phyloP scores from a whole-genome alignment of 345 rosid genomes.

The Syzygium aromaticum region DNA sequence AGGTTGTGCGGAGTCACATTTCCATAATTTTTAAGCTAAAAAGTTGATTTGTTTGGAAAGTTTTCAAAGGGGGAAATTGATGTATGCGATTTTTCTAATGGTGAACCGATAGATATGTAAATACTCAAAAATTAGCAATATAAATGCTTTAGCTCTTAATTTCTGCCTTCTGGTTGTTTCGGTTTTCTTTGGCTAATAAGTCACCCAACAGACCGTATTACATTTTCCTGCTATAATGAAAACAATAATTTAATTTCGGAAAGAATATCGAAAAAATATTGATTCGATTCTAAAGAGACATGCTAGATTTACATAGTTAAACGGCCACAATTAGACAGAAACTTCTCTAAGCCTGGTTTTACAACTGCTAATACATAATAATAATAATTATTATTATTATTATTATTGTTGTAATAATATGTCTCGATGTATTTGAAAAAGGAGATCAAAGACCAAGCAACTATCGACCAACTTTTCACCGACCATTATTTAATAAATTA shows the following conservation, averaged over 20 bases:
- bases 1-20: rapidly evolving
- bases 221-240: not conserved
- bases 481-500: not conserved
- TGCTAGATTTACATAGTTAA: not conserved
- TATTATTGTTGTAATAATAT: not conserved
- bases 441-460: not conserved
- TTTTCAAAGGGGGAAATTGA: not conserved
- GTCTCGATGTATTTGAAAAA: not conserved
- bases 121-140: not conserved
- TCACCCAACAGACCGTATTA: not conserved
- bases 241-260: not conserved
- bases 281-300: not conserved
- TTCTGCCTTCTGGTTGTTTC: not conserved
- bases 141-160: not conserved
- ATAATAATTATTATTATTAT: too few relatives aligned
- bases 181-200: not conserved
- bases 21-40: not conserved
- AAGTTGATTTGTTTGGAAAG: not conserved
- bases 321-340: not conserved
- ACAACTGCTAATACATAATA: not conserved
- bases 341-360: not conserved
- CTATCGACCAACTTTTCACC: not conserved
- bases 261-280: not conserved
- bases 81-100: not conserved
- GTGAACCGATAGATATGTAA: not conserved